Evolutionary conservation across 129 eudicot genomes (phyloP).

Genomic region (Oenanthe sinensis): DNA sequence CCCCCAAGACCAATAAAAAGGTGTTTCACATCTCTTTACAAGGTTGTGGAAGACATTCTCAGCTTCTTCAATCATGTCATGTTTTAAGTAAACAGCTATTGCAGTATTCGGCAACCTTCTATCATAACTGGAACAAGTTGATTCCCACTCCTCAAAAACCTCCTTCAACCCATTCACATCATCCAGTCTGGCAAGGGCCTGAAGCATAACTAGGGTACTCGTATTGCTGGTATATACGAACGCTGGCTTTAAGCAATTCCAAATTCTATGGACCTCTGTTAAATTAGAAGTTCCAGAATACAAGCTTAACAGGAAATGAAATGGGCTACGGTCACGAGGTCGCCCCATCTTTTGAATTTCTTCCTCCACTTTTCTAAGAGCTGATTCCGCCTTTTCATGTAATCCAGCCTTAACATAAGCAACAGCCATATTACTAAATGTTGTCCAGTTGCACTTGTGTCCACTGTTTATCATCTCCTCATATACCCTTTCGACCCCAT

Average conservation of each 20-base stretch:
- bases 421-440: constrained; percentile 51
- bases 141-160: constrained; percentile 70
- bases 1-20: constrained; percentile 29
- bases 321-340: constrained; percentile 33
- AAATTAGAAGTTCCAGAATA: constrained; percentile 42
- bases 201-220: constrained; percentile 52
- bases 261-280: constrained; percentile 47
- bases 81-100: constrained; percentile 37
- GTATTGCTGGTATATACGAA: constrained; percentile 33
- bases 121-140: constrained; percentile 39
- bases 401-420: constrained; percentile 45
- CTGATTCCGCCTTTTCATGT: constrained; percentile 46
- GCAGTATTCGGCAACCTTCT: constrained; percentile 35
- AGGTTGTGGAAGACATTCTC: constrained; percentile 34
- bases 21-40: constrained; percentile 30
- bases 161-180: constrained; percentile 41
- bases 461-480: constrained; percentile 43
- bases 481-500: constrained; percentile 61
- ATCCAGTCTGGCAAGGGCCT: constrained; percentile 45
- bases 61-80: constrained; percentile 60
- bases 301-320: constrained; percentile 48
- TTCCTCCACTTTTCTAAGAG: constrained; percentile 48
- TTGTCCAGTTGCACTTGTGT: constrained; percentile 51
- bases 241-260: constrained; percentile 42
- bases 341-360: constrained; percentile 18